Evolutionary conservation across 441 rosid species (phyloP).

Genomic region (Euphorbia celastroides): DNA sequence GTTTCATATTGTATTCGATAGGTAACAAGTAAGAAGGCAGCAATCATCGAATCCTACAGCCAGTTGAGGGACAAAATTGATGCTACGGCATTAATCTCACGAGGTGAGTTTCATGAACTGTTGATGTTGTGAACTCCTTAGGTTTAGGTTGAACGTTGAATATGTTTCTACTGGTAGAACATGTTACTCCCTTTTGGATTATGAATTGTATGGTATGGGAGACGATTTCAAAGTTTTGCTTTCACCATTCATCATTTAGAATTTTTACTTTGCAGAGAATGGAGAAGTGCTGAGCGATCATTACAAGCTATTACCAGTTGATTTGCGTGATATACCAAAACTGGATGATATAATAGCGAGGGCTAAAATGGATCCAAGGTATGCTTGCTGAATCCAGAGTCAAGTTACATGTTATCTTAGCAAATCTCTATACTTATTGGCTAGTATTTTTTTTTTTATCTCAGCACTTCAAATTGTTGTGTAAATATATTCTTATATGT

Average conservation of each 20-base stretch:
- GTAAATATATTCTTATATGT: constrained; percentile 5
- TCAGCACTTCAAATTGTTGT: not conserved
- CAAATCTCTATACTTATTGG: not conserved
- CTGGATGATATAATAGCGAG: constrained; percentile 60
- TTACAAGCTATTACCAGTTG: constrained; percentile 89
- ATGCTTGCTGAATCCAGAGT: constrained; percentile 6
- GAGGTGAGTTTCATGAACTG: constrained; percentile 40
- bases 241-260: constrained; percentile 10
- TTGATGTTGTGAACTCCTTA: not conserved
- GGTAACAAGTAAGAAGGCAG: constrained; percentile 91
- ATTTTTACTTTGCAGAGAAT: constrained; percentile 48
- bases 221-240: constrained; percentile 5
- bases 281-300: constrained; percentile 85
- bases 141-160: not conserved
- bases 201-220: not conserved
- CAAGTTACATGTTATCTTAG: constrained; percentile 9
- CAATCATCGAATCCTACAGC: constrained; percentile 53
- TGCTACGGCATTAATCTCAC: constrained; percentile 57
- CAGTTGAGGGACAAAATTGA: constrained; percentile 76
- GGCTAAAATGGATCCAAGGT: constrained; percentile 89
- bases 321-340: constrained; percentile 66
- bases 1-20: constrained; percentile 21
- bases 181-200: not conserved
- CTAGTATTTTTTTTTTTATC: constrained; percentile 5
- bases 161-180: not conserved